These are phyloP conservation scores for Leccinum cinnamomeum DNA, from an alignment of 1,284 basidiomycete genomes.

Conservation along the genomic window DNA sequence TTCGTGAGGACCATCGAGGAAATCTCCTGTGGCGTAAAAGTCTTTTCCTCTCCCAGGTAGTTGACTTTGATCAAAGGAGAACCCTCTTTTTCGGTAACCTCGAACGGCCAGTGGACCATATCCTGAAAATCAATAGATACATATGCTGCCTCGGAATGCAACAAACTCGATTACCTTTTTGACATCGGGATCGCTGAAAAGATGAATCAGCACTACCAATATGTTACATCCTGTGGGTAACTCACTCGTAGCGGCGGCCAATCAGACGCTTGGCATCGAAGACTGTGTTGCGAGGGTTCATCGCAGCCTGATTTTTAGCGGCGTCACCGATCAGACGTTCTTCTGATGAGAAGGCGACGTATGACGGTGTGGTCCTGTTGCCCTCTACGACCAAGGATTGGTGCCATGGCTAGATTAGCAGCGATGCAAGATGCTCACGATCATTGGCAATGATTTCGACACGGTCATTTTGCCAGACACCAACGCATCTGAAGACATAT, in stretches of 20 bases:
- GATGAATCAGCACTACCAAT: constrained; percentile 13
- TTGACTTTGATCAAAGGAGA: constrained; percentile 96
- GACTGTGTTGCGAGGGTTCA: constrained; percentile 95
- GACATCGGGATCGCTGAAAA: constrained; percentile 74
- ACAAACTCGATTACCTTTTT: constrained; percentile 60
- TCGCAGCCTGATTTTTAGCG: constrained; percentile 96
- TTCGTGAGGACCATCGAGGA: constrained; percentile 98
- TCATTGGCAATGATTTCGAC: constrained; percentile 99
- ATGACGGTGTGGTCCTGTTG: constrained; percentile 98
- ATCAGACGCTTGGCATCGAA: constrained; percentile 98
- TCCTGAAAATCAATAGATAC: constrained; percentile 48
- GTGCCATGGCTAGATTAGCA: constrained; percentile 5
- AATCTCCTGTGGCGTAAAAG: constrained; percentile 96
- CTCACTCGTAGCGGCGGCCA: constrained; percentile 91
- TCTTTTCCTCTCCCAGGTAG: constrained; percentile 92
- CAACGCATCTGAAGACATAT: constrained; percentile 71
- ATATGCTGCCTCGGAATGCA: neutral
- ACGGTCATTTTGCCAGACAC: constrained; percentile 98
- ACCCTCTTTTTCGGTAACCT: constrained; percentile 90
- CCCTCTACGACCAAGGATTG: constrained; percentile 65
- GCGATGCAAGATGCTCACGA: constrained; percentile 52
- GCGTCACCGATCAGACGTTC: constrained; percentile 99
- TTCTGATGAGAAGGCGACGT: constrained; percentile 96
- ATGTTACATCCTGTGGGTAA: constrained; percentile 14
- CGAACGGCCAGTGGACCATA: constrained; percentile 93